phyloP scores from a whole-genome alignment of 768 basidiomycete species.

The Dacryopinax primogenitus region DNA sequence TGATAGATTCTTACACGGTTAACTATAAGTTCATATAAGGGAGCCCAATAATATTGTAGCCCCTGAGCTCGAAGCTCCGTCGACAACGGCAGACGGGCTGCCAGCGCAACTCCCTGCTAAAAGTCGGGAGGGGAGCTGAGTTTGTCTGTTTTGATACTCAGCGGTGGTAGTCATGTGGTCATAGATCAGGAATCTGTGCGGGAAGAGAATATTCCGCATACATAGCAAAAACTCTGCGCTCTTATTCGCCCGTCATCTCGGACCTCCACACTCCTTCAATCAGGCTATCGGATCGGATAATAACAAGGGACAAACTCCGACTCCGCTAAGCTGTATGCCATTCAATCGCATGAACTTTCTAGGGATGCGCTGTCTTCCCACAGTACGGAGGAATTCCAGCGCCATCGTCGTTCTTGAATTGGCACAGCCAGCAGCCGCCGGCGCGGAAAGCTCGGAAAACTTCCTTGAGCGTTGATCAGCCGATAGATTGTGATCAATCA shows the following conservation, averaged over 20 bases:
- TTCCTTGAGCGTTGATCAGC: not conserved
- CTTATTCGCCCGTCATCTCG: not conserved
- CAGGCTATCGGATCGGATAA: not conserved
- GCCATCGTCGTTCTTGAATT: not conserved
- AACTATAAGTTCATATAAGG: not conserved
- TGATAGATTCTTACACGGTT: not conserved
- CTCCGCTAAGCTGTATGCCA: not conserved
- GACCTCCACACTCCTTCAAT: not conserved
- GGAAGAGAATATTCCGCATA: not conserved
- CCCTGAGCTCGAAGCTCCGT: not conserved
- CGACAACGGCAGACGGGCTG: not conserved
- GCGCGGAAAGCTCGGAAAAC: not conserved
- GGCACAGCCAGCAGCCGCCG: not conserved
- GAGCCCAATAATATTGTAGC: not conserved
- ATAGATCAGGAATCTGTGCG: not conserved
- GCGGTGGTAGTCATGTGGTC: not conserved
- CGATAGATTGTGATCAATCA: not conserved
- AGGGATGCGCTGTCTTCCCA: not conserved
- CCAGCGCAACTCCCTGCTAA: not conserved
- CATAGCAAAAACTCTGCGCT: not conserved
- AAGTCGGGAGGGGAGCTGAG: not conserved
- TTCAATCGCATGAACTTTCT: not conserved
- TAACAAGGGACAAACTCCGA: not conserved
- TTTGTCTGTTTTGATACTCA: not conserved
- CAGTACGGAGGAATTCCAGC: not conserved